Evolutionary conservation across 2,329 filamentous ascomycete species (phyloP).

Genomic region (Westerdykella aurantiaca): DNA sequence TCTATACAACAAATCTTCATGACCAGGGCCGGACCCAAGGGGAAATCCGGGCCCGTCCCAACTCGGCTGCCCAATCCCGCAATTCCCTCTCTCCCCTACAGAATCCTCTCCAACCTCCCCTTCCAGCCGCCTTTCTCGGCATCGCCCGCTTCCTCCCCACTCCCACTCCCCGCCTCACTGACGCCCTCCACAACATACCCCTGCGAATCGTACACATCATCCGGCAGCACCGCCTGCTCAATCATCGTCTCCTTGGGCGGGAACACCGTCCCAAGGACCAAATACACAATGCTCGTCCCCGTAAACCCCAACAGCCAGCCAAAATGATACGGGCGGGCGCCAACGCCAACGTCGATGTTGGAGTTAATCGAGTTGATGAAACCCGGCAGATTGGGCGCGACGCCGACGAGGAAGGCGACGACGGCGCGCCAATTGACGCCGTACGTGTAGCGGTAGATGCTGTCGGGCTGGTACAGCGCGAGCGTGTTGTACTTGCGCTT

Average conservation of each 20-base stretch:
- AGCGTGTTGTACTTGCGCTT: slow-evolving; percentile 45
- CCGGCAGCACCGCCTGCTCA: slow-evolving; percentile 33
- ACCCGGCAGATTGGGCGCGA: slow-evolving; percentile 54
- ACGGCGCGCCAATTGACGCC: slow-evolving; percentile 58
- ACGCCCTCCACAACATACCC: slow-evolving; percentile 26
- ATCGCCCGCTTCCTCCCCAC: slow-evolving; percentile 13
- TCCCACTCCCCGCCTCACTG: slow-evolving; percentile 20
- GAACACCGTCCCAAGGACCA: slow-evolving; percentile 44
- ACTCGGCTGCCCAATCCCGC: no score
- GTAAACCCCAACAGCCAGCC: slow-evolving; percentile 62
- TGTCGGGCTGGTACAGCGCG: slow-evolving; percentile 47
- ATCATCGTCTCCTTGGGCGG: slow-evolving; percentile 50
- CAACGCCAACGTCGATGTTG: slow-evolving; percentile 40
- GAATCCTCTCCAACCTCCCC: slow-evolving; percentile 26
- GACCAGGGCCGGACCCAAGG: no score
- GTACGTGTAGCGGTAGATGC: slow-evolving; percentile 48
- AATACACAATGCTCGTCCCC: slow-evolving; percentile 52
- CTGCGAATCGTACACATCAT: slow-evolving; percentile 34
- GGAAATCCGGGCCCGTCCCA: no score
- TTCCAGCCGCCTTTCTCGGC: slow-evolving; percentile 32
- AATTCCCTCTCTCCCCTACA: slow-evolving; percentile 13
- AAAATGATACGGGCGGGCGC: slow-evolving; percentile 55
- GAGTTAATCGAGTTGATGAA: slow-evolving; percentile 44
- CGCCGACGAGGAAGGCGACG: slow-evolving; percentile 52
- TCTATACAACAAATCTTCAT: no score